phyloP scores from a whole-genome alignment of 768 basidiomycete genomes.

The Macrolepiota dolichaula region DNA sequence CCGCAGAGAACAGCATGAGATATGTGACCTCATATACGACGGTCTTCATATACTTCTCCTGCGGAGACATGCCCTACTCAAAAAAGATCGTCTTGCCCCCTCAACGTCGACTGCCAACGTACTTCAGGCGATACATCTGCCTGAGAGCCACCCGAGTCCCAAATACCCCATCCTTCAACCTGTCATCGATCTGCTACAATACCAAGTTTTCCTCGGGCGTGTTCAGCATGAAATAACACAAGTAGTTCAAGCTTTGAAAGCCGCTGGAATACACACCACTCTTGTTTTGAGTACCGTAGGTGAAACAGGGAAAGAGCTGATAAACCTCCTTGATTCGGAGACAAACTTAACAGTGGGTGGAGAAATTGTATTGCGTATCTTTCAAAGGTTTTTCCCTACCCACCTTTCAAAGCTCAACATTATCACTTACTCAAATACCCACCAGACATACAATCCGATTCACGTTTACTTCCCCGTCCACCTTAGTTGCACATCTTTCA shows the following conservation, averaged over 20 bases:
- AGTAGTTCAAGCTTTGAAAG: slow-evolving; percentile 43
- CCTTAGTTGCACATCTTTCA: slow-evolving; percentile 72
- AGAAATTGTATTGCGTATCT: slow-evolving; percentile 70
- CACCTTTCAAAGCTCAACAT: background rate
- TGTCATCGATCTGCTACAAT: slow-evolving; percentile 77
- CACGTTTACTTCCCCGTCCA: slow-evolving; percentile 73
- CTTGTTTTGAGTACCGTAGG: slow-evolving; percentile 64
- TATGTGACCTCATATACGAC: slow-evolving; percentile 68
- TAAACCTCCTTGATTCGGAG: slow-evolving; percentile 40
- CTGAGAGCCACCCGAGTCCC: background rate
- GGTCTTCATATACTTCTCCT: slow-evolving; percentile 63
- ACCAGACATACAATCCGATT: slow-evolving; percentile 70
- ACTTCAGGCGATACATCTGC: background rate
- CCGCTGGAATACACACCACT: slow-evolving; percentile 51
- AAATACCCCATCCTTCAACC: slow-evolving; percentile 57
- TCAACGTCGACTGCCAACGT: slow-evolving; percentile 13
- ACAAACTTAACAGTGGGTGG: slow-evolving; percentile 52
- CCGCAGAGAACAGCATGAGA: slow-evolving; percentile 12
- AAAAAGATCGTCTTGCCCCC: slow-evolving; percentile 34
- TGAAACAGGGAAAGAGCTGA: slow-evolving; percentile 59
- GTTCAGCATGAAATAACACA: slow-evolving; percentile 56
- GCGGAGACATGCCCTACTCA: slow-evolving; percentile 51
- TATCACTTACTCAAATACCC: background rate
- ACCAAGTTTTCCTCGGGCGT: slow-evolving; percentile 67
- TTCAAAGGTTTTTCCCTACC: slow-evolving; percentile 46